These are phyloP conservation scores for Rhizopus delemar DNA, from an alignment of 371 early-diverging fungal genomes.

Conservation along the genomic window DNA sequence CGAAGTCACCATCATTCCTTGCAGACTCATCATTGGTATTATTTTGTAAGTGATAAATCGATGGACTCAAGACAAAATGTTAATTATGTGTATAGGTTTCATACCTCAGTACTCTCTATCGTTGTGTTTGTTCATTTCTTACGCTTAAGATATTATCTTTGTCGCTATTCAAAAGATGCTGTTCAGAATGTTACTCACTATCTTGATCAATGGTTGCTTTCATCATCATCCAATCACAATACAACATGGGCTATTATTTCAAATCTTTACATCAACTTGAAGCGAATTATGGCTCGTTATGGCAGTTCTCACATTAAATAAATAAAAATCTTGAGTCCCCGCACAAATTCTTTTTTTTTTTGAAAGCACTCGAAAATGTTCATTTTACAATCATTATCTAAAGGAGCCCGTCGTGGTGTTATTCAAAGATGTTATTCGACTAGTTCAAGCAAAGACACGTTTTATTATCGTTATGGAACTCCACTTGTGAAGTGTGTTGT, in stretches of 20 bases:
- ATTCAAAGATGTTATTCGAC: slow-evolving; percentile 25
- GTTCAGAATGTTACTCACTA: slow-evolving; percentile 49
- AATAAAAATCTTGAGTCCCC: too few relatives aligned
- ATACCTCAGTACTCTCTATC: slow-evolving; percentile 74
- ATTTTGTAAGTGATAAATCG: slow-evolving; percentile 43
- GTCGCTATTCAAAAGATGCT: slow-evolving; percentile 62
- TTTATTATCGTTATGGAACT: slow-evolving; percentile 49
- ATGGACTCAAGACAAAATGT: too few relatives aligned
- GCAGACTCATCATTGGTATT: slow-evolving; percentile 64
- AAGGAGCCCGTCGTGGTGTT: neutral
- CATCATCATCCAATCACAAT: neutral
- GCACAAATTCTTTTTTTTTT: too few relatives aligned
- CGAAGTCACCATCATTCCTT: slow-evolving; percentile 77
- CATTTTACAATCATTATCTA: neutral
- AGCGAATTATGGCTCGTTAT: too few relatives aligned
- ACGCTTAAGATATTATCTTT: slow-evolving; percentile 77
- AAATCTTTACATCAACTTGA: too few relatives aligned
- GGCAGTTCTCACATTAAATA: too few relatives aligned
- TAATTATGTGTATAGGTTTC: slow-evolving; percentile 44
- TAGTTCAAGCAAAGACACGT: slow-evolving; percentile 22
- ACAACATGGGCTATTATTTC: too few relatives aligned
- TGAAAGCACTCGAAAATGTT: neutral
- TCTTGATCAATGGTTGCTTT: slow-evolving; percentile 52
- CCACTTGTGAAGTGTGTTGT: slow-evolving; percentile 52
- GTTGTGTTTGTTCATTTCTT: slow-evolving; percentile 81